Base-by-base conservation (phyloP, 176 grass and related monocot genomes). In the Lolium rigidum region DNA sequence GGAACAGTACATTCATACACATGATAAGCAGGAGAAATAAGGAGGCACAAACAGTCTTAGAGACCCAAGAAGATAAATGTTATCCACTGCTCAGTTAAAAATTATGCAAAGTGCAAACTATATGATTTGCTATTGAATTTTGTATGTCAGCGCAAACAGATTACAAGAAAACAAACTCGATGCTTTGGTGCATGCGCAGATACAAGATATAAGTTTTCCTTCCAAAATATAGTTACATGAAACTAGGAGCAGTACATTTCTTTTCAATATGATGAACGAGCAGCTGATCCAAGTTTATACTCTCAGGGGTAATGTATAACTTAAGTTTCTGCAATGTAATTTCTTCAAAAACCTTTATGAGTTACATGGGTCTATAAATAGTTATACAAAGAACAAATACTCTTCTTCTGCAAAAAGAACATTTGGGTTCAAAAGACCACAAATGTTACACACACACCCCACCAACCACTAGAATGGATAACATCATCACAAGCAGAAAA, bases 401-500 rank as follows among this genome's bases (percentile, higher is more conserved):
- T 67, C 13, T 81, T 17, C 22, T 65, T 80, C 25, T 25, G 7
- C 41, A 26, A n/a, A 66, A 67, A n/a, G 64, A n/a, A 20, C 2
- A 28, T n/a, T 25, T 49, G 47, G 17, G 18, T 31, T 68, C 3
- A 81, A 35, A 81, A 14, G 6, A 81, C 3, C 46, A 28, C 62
- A 68, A 68, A 68, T 76, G 74, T 76, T 20, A 20, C 25, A 20
- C 25, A 54, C 0, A 25, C 49, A 76, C 26, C 49, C 9, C 31
- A 35, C 31, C 49, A 10, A 76, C 14, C 74, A 76, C 9, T 20
- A 49, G 74, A 69, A 76, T 76, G 49, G 25, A 54, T 9, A 55
- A 35, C 73, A 10, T 31, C 74, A 54, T 77, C 48, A 72, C 39
- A 91, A 70, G 17, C 44, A 52, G 85, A 77, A 70, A 77, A 77